Conservation (phyloP, 306 rosid genomes). For the Adenanthera pavonina region DNA sequence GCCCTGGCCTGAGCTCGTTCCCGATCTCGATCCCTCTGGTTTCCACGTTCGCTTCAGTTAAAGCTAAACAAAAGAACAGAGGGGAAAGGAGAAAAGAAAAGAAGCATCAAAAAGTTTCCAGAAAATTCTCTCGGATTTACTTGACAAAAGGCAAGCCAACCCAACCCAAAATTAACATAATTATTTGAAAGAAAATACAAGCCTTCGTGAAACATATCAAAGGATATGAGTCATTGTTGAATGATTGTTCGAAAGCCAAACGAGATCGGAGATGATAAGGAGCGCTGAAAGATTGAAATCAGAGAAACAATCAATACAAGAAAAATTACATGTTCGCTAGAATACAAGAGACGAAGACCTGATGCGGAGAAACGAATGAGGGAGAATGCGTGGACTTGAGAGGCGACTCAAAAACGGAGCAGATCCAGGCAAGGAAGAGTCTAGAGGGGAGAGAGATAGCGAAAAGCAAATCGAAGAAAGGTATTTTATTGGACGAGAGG, state of each 20-base stretch:
- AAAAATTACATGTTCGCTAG: background rate
- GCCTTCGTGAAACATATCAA: constrained; percentile 10
- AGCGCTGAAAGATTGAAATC: background rate
- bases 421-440: constrained; percentile 7
- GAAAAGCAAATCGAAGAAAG: background rate
- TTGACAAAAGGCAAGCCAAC: background rate
- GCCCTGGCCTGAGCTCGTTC: constrained; percentile 77
- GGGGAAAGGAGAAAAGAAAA: background rate
- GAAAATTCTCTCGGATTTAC: background rate
- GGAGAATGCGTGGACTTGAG: background rate
- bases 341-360: background rate
- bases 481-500: background rate
- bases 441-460: constrained; percentile 6
- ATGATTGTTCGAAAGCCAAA: constrained; percentile 30
- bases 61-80: constrained; percentile 41
- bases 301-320: background rate
- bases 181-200: background rate
- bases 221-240: constrained; percentile 78
- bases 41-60: constrained; percentile 82
- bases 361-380: background rate
- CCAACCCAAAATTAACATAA: background rate
- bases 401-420: background rate
- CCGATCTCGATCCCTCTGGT: constrained; percentile 73
- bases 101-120: background rate
- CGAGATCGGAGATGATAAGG: constrained; percentile 32